Conservation (phyloP, 805 yeast species). For the Ogataea salicorniae region DNA sequence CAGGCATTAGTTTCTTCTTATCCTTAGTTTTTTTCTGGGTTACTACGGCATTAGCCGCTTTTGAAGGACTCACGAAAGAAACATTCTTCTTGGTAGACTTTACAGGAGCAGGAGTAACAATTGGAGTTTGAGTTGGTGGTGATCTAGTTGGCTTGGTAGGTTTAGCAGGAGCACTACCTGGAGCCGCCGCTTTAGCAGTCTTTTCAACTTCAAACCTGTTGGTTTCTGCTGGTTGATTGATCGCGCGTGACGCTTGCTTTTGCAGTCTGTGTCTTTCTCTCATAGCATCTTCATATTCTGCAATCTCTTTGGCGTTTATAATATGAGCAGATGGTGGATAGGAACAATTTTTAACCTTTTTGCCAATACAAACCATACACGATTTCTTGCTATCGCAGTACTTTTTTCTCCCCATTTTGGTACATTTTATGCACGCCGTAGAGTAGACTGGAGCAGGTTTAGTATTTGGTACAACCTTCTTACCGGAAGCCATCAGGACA, state of each 20-base stretch:
- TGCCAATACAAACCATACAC: slow-evolving; percentile 7
- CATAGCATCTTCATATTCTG: background rate
- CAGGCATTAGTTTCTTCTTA: too few relatives aligned
- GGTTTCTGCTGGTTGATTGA: too few relatives aligned
- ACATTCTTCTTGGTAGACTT: too few relatives aligned
- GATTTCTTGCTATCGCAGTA: slow-evolving; percentile 9
- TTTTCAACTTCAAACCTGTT: too few relatives aligned
- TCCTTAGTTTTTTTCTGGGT: too few relatives aligned
- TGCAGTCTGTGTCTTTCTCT: background rate
- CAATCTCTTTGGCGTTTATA: background rate
- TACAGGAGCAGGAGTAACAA: too few relatives aligned
- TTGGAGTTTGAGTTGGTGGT: too few relatives aligned
- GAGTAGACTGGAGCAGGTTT: slow-evolving; percentile 4
- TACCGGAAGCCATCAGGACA: background rate
- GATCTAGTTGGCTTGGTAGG: too few relatives aligned
- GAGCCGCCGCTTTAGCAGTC: too few relatives aligned
- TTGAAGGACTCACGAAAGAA: too few relatives aligned
- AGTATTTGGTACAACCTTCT: background rate
- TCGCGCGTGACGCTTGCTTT: background rate
- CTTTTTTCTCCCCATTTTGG: background rate
- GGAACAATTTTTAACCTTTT: background rate
- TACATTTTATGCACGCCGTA: slow-evolving; percentile 7
- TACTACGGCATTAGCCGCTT: too few relatives aligned
- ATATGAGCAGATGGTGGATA: slow-evolving; percentile 1
- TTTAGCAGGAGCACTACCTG: too few relatives aligned